A percentile compares a stretch with the other conserved stretches of the same genome.
Conservation (phyloP, 2,329 filamentous ascomycete species). For the Colletotrichum higginsianum region DNA sequence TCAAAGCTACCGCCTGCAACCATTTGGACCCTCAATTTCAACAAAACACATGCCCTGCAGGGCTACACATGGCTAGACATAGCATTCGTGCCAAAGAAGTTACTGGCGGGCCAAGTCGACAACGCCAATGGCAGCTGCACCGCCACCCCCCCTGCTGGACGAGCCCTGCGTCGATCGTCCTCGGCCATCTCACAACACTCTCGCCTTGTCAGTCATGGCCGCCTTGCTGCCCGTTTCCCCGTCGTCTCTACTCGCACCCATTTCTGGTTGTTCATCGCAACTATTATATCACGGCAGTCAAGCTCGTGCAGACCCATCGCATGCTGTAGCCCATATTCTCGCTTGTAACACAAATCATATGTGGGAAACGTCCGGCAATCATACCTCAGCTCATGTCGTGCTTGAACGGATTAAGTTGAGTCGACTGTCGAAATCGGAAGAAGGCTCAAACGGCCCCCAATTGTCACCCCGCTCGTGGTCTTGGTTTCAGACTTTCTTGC, state of each 20-base stretch:
- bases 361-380: neutral
- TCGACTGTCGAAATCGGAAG: neutral
- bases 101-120: neutral
- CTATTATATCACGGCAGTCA: constrained; percentile 10
- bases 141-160: neutral
- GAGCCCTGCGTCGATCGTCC: constrained; percentile 36
- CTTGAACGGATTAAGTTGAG: neutral
- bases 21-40: constrained; percentile 28
- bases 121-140: neutral
- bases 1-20: constrained; percentile 21
- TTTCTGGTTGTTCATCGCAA: constrained; percentile 31
- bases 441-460: neutral
- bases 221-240: constrained; percentile 1
- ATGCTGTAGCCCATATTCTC: neutral
- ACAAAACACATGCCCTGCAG: constrained; percentile 22
- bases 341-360: neutral
- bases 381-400: neutral
- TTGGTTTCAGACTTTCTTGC: constrained; percentile 20
- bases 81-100: neutral
- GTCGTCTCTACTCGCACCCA: constrained; percentile 20
- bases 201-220: neutral
- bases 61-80: constrained; percentile 21
- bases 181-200: constrained; percentile 10
- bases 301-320: constrained; percentile 5
- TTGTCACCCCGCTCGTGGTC: neutral